These are phyloP conservation scores for Nyssa sinensis DNA, from an alignment of 148 eudicot species.

Conservation along the genomic window DNA sequence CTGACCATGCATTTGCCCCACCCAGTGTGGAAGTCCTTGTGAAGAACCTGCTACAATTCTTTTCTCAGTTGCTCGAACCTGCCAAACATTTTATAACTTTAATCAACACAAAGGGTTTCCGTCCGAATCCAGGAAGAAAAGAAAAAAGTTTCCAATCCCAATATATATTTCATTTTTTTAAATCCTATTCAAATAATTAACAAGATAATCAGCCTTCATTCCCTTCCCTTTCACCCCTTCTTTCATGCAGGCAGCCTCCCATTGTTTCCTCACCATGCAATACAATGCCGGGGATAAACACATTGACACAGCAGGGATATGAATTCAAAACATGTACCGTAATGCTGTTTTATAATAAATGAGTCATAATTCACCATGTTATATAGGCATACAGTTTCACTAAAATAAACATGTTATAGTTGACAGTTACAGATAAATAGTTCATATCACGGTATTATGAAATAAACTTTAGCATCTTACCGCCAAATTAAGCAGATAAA, in stretches of 20 bases:
- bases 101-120: background rate
- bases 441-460: no score
- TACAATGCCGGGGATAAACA: no score
- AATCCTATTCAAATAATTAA: background rate
- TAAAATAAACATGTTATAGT: background rate
- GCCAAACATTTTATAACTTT: conserved; percentile 1
- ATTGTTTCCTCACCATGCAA: no score
- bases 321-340: no score
- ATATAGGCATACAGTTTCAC: background rate
- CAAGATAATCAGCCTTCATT: background rate
- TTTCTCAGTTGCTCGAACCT: conserved; percentile 30
- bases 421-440: no score
- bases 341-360: no score
- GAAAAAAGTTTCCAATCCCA: no score
- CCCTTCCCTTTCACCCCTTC: background rate
- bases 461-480: no score
- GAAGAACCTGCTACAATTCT: conserved; percentile 24
- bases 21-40: conserved; percentile 31
- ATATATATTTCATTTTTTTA: no score
- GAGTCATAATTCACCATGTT: background rate
- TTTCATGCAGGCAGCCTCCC: background rate
- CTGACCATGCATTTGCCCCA: conserved; percentile 36
- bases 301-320: no score
- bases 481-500: background rate
- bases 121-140: no score